A percentile compares a stretch with the other conserved stretches of the same genome.
Conservation (phyloP, 2,329 filamentous ascomycete species). For the Apiospora rasikravindrae region DNA sequence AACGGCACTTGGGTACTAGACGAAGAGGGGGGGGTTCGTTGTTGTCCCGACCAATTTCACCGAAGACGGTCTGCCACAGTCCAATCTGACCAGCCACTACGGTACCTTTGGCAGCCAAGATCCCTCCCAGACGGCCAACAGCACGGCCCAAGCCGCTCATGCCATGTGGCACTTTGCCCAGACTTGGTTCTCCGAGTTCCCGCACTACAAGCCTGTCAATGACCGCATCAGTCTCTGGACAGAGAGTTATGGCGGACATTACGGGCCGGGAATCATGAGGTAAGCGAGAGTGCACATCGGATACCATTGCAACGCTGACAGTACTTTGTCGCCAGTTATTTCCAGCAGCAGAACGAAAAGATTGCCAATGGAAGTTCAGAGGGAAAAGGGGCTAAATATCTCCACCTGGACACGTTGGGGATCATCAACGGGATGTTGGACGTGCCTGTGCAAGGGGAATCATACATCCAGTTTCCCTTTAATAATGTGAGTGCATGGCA, state of each 20-base stretch:
- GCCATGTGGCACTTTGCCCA: slow-evolving; percentile 68
- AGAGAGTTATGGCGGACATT: slow-evolving; percentile 42
- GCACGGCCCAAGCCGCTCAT: slow-evolving; percentile 54
- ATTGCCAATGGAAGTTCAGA: slow-evolving; percentile 38
- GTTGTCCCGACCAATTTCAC: slow-evolving; percentile 36
- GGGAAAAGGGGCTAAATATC: slow-evolving; percentile 35
- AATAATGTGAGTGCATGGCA: slow-evolving; percentile 47
- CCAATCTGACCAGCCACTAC: slow-evolving; percentile 44
- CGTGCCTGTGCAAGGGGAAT: slow-evolving; percentile 46
- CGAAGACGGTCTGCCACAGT: slow-evolving; percentile 42
- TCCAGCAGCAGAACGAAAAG: slow-evolving; percentile 39
- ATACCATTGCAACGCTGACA: neutral
- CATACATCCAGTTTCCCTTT: slow-evolving; percentile 49
- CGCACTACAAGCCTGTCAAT: slow-evolving; percentile 62
- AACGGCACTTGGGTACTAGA: slow-evolving; percentile 58
- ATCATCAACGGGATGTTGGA: slow-evolving; percentile 65
- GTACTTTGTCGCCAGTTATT: slow-evolving; percentile 26
- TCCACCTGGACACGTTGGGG: slow-evolving; percentile 48
- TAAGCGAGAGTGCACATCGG: neutral
- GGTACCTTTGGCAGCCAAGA: slow-evolving; percentile 64
- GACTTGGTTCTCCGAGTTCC: slow-evolving; percentile 59
- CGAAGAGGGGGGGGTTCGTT: slow-evolving; percentile 27
- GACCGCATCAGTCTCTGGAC: slow-evolving; percentile 53
- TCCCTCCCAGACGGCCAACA: slow-evolving; percentile 50
- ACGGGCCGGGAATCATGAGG: slow-evolving; percentile 37